Conservation (phyloP, 208 protist species). For the Zelonia costaricensis region DNA sequence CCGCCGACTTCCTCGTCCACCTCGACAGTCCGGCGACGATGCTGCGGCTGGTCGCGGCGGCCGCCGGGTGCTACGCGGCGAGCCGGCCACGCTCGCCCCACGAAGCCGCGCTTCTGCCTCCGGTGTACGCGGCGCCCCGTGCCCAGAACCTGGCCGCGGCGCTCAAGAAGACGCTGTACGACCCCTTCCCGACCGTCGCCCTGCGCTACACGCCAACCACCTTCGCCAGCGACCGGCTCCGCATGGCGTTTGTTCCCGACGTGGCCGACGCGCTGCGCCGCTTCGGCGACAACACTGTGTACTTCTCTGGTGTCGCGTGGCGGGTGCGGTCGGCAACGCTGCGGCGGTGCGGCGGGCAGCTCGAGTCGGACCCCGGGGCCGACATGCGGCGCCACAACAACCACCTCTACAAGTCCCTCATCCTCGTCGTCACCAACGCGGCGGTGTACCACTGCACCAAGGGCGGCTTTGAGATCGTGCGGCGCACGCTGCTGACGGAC, state of each 20-base stretch:
- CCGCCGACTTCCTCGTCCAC: constrained; percentile 42
- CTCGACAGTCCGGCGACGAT: constrained; percentile 20
- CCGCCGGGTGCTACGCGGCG: constrained; percentile 17
- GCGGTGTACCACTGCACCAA: constrained; percentile 69
- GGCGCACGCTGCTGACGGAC: constrained; percentile 51
- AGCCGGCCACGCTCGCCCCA: constrained; percentile 1
- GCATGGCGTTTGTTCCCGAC: constrained; percentile 48
- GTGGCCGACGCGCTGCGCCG: constrained; percentile 53
- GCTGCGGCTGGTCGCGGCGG: constrained; percentile 14
- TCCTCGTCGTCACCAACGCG: constrained; percentile 67
- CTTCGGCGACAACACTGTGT: constrained; percentile 75
- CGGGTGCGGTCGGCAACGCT: constrained; percentile 51
- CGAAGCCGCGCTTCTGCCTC: constrained; percentile 24
- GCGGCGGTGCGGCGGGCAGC: constrained; percentile 22
- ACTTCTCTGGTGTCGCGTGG: constrained; percentile 76
- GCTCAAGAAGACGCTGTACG: constrained; percentile 46
- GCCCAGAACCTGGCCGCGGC: constrained; percentile 42
- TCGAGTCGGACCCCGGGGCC: constrained; percentile 28
- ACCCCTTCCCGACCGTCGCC: constrained; percentile 53
- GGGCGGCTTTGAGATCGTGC: constrained; percentile 50
- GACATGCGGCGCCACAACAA: constrained; percentile 45
- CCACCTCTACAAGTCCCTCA: constrained; percentile 52
- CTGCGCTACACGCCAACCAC: constrained; percentile 42
- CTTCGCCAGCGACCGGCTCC: constrained; percentile 44
- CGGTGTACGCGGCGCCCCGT: constrained; percentile 38